Percentiles rank a stretch among this genome's conserved stretches.
These are phyloP conservation scores for Ilex paraguariensis DNA, from an alignment of 305 asterid species.

Conservation along the genomic window DNA sequence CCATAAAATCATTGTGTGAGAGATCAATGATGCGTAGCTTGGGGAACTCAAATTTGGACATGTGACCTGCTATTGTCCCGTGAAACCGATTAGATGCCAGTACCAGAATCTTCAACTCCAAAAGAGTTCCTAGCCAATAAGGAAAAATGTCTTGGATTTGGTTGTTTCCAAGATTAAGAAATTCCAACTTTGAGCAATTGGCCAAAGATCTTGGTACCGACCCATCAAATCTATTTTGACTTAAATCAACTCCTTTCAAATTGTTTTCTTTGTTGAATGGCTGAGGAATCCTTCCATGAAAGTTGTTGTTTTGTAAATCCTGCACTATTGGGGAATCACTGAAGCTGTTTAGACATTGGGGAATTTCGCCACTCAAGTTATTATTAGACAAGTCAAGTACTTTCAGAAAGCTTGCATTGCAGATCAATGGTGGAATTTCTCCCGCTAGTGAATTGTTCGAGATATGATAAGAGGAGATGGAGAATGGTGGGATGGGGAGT, in stretches of 20 bases:
- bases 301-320: constrained; percentile 8
- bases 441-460: neutral
- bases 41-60: neutral
- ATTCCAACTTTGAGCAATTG: neutral
- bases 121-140: neutral
- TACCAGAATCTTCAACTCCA: neutral
- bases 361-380: constrained; percentile 22
- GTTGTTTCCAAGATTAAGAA: neutral
- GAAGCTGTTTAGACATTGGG: constrained; percentile 19
- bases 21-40: neutral
- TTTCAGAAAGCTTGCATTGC: constrained; percentile 8
- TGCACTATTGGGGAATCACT: constrained; percentile 2
- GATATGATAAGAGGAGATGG: neutral
- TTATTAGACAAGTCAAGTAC: constrained; percentile 16
- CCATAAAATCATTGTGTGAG: neutral
- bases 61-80: neutral
- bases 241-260: neutral
- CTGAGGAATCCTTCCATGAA: constrained; percentile 8
- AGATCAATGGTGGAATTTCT: constrained; percentile 13
- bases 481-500: neutral
- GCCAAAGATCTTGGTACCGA: neutral
- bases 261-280: neutral
- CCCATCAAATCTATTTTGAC: neutral
- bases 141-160: neutral
- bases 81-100: neutral